phyloP scores from a whole-genome alignment of 371 early-diverging fungal species.

The Rhizopus microsporus region DNA sequence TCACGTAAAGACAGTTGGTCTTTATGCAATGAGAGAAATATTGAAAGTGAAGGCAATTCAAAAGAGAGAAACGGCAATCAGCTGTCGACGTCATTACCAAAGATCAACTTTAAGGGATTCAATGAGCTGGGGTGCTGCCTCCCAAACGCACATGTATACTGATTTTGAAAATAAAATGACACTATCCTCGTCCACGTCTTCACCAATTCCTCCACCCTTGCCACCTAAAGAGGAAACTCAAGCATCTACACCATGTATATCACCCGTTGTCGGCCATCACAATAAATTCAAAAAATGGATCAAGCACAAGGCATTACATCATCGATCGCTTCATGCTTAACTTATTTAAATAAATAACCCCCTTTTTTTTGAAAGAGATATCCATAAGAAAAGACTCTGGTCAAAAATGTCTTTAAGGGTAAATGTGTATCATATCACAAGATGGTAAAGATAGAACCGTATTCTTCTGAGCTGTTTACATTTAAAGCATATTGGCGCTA shows the following conservation, averaged over 20 bases:
- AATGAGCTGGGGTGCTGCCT: slow-evolving; percentile 2
- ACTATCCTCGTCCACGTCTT: neutral
- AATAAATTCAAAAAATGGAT: slow-evolving; percentile 23
- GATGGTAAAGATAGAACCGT: no score
- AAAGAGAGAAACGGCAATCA: slow-evolving; percentile 6
- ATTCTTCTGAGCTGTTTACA: no score
- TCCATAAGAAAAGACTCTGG: no score
- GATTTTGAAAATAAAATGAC: neutral
- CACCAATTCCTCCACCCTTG: slow-evolving; percentile 8
- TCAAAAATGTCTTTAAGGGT: no score
- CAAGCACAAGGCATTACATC: slow-evolving; percentile 7
- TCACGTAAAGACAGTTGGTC: slow-evolving; percentile 35
- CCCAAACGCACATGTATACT: neutral
- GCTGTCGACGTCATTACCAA: neutral
- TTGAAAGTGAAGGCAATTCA: slow-evolving; percentile 23
- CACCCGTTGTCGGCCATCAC: neutral
- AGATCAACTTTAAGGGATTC: slow-evolving; percentile 11
- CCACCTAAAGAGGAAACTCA: slow-evolving; percentile 12
- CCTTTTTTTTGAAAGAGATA: no score
- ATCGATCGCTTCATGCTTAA: no score
- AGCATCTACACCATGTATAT: slow-evolving; percentile 18
- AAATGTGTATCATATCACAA: no score
- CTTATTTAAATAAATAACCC: no score
- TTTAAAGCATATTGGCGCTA: no score
- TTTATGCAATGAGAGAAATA: slow-evolving; percentile 43